phyloP scores from a whole-genome alignment of 139 green algal species.

The Picochlorum sp. region DNA sequence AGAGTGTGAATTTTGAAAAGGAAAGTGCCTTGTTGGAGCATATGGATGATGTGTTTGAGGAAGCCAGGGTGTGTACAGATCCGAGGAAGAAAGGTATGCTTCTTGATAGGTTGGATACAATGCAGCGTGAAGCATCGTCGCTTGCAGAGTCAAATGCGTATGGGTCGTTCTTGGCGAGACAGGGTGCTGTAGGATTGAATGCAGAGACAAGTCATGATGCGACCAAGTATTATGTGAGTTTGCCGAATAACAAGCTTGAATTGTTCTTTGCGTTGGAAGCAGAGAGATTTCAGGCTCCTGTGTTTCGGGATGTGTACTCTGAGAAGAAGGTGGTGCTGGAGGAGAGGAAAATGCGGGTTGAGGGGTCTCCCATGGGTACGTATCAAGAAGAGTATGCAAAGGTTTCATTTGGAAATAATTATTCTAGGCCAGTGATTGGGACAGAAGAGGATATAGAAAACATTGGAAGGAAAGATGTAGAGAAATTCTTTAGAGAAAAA shows the following conservation, averaged over 20 bases:
- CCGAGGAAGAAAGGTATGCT: constrained; percentile 5
- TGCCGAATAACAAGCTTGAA: constrained; percentile 64
- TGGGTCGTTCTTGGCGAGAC: constrained; percentile 47
- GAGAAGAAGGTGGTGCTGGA: constrained; percentile 82
- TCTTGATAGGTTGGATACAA: constrained; percentile 21
- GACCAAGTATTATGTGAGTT: constrained; percentile 55
- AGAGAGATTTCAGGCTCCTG: constrained; percentile 64
- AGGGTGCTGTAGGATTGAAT: constrained; percentile 79
- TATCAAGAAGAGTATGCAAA: constrained; percentile 43
- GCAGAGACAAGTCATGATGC: constrained; percentile 75
- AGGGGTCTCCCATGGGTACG: constrained; percentile 58
- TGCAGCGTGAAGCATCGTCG: constrained; percentile 34
- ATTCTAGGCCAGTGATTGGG: constrained; percentile 73
- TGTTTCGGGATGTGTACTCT: constrained; percentile 71
- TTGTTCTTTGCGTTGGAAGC: constrained; percentile 87
- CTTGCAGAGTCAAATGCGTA: constrained; percentile 70
- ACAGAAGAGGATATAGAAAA: constrained; percentile 47
- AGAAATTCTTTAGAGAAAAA: constrained; percentile 40
- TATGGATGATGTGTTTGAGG: constrained; percentile 66
- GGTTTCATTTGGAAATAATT: constrained; percentile 52
- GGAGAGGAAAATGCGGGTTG: constrained; percentile 71
- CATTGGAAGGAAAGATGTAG: constrained; percentile 56
- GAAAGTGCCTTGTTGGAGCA: constrained; percentile 56
- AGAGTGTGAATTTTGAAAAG: constrained; percentile 30
- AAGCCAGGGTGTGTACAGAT: constrained; percentile 26